Evolutionary conservation across 1,284 basidiomycete genomes (phyloP).

Genomic region (Leccinum huronense): DNA sequence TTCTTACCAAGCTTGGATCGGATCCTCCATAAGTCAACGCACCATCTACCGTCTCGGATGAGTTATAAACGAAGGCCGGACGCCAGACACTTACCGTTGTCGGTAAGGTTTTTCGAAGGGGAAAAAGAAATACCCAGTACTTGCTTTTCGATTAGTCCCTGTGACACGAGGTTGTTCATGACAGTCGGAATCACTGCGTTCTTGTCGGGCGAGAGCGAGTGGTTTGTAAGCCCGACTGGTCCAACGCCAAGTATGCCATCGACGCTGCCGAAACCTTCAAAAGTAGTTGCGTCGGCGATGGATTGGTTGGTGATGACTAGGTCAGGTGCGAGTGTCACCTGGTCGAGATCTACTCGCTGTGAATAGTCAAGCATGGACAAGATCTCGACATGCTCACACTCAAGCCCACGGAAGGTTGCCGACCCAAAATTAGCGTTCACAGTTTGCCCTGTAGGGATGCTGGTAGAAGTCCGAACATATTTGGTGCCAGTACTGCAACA

Average conservation of each 20-base stretch:
- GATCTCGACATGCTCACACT: not conserved
- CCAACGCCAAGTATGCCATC: slow-evolving; percentile 31
- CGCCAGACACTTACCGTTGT: slow-evolving; percentile 20
- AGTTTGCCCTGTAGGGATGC: not conserved
- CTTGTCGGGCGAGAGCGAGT: slow-evolving; percentile 6
- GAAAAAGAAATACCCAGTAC: slow-evolving; percentile 29
- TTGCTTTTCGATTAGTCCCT: slow-evolving; percentile 17
- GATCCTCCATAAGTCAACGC: slow-evolving; percentile 29
- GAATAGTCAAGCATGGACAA: not conserved
- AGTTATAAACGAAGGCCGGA: not conserved
- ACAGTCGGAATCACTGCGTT: slow-evolving; percentile 25
- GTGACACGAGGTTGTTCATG: slow-evolving; percentile 28
- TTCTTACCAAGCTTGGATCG: slow-evolving; percentile 22
- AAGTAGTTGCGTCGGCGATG: slow-evolving; percentile 24
- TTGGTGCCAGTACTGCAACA: not conserved
- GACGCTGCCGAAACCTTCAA: slow-evolving; percentile 11
- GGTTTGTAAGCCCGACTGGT: slow-evolving; percentile 24
- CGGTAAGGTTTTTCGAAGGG: slow-evolving; percentile 15
- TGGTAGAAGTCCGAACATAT: not conserved
- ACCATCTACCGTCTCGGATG: slow-evolving; percentile 23
- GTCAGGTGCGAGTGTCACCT: slow-evolving; percentile 19
- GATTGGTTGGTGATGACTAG: slow-evolving; percentile 29
- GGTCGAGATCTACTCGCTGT: slow-evolving; percentile 10
- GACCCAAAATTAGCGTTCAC: not conserved
- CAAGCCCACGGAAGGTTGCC: not conserved